Evolutionary conservation across 768 basidiomycete species (phyloP), one percentile per base, ranked within the genome.

Genomic region (Termitomyces sp.): DNA sequence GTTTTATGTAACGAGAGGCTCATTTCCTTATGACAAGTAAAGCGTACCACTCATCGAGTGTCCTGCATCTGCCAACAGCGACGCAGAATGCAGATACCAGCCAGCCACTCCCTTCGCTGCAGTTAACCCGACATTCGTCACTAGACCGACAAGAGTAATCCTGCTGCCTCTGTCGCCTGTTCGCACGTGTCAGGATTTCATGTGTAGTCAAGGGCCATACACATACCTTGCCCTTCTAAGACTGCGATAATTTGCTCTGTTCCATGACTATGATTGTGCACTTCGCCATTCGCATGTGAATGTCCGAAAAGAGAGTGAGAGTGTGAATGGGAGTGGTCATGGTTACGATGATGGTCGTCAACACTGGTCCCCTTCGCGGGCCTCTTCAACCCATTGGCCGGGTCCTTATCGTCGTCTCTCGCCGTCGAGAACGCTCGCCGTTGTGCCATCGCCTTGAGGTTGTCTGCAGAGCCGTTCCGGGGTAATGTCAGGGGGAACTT

Each of bases 1-100:
- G 53, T 43, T 35, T 57, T 35, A 30, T 54, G 57, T 66, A 38
- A 17, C 37, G 15, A 17, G 58, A 54, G 54, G 10, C 14, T 38
- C 8, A 4, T 38, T 15, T 40, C 35, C 23, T 47, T 26, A 43
- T 33, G 42, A 43, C 35, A 51, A 37, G 21, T 35, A 17, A 33
- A 33, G 79, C 86, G 61, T 62, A 91, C 90, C 93, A 65, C 90
- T 91, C 59, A 91, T 58, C 0, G 90, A 92, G 68, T 99, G 96
- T 23, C 91, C 95, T 0, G 95, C 94, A 63, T 98, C 96, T 3
- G 96, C 96, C 15, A 98, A 77, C 43, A 98, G 74, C 0, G 92
- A 85, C 8, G 94, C 93, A 6, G 91, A 94, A 64, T 98, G 94
- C 80, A 91, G 81, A 66, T 82, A 86, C 82, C 88, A 89, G 21